Conservation (phyloP, 1,139 yeast genomes). For the Geotrichum australiense region DNA sequence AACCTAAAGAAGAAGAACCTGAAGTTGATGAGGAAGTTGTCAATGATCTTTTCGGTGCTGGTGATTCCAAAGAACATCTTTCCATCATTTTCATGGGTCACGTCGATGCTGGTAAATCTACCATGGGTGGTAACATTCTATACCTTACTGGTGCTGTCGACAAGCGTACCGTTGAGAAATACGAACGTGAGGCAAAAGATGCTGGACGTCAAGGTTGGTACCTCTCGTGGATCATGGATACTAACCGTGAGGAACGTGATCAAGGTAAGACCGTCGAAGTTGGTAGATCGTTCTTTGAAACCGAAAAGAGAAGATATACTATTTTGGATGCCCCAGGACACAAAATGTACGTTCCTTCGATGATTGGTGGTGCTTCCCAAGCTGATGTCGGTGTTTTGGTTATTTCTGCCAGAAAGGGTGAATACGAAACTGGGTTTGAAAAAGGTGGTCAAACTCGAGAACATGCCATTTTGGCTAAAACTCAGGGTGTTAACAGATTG, state of each 20-base stretch:
- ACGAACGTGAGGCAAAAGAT: conserved; percentile 97
- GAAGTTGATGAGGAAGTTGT: conserved; percentile 83
- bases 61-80: conserved; percentile 75
- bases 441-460: conserved; percentile 99
- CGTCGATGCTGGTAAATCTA: conserved; percentile 98
- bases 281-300: conserved; percentile 95
- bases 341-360: conserved; percentile 95
- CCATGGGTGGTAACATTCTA: conserved; percentile 97
- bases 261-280: conserved; percentile 99
- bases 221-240: conserved; percentile 98
- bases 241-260: conserved; percentile 95
- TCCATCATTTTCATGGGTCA: conserved; percentile 98
- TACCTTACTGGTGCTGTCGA: conserved; percentile 95
- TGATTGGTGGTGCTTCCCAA: conserved; percentile 99
- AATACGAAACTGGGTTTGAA: conserved; percentile 98
- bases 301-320: conserved; percentile 95
- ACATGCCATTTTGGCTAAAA: conserved; percentile 95
- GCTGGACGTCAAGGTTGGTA: conserved; percentile 99
- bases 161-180: conserved; percentile 97
- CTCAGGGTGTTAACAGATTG: conserved; percentile 93
- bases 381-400: conserved; percentile 97
- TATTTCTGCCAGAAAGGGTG: conserved; percentile 97
- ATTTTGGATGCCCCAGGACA: conserved; percentile 99
- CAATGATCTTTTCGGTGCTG: conserved; percentile 80
- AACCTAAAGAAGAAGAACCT: conserved; percentile 69